phyloP scores from a whole-genome alignment of 1,139 yeast species.

The Trichomonascaceae sp. region DNA sequence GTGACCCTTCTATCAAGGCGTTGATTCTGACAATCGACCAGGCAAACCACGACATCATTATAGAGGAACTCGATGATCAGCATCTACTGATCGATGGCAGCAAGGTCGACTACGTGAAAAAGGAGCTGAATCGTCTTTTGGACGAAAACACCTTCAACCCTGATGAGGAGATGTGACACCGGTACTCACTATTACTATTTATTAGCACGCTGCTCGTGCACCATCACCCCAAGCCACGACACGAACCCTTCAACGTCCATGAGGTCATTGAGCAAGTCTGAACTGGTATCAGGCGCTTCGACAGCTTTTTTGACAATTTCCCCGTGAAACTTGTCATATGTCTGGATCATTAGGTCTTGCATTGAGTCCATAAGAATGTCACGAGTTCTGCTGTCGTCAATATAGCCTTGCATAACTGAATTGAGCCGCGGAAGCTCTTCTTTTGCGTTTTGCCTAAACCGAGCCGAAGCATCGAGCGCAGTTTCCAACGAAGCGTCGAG shows the following conservation, averaged over 20 bases:
- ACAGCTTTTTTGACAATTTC: conserved; percentile 14
- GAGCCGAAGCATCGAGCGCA: conserved; percentile 24
- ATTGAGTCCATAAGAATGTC: conserved; percentile 44
- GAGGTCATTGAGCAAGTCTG: conserved; percentile 23
- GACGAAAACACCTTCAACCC: conserved; percentile 81
- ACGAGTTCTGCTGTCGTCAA: conserved; percentile 34
- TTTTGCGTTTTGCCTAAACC: conserved; percentile 36
- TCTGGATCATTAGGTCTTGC: conserved; percentile 39
- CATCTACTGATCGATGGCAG: conserved; percentile 70
- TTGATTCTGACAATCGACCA: conserved; percentile 71
- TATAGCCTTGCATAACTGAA: conserved; percentile 34
- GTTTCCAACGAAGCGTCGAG: conserved; percentile 16
- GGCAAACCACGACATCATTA: conserved; percentile 56
- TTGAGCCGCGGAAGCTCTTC: conserved; percentile 44
- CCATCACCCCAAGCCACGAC: conserved; percentile 36
- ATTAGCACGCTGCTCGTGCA: too few species aligned
- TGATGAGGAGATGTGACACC: conserved; percentile 61
- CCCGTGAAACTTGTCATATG: conserved; percentile 34
- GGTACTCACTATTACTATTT: too few species aligned
- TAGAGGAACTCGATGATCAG: conserved; percentile 80
- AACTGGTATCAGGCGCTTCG: conserved; percentile 11
- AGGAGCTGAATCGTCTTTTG: conserved; percentile 58
- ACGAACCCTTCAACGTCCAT: conserved; percentile 47
- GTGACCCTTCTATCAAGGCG: conserved; percentile 91
- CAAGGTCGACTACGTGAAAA: conserved; percentile 62